phyloP scores from a whole-genome alignment of 768 basidiomycete genomes.

The Megacollybia marginata region DNA sequence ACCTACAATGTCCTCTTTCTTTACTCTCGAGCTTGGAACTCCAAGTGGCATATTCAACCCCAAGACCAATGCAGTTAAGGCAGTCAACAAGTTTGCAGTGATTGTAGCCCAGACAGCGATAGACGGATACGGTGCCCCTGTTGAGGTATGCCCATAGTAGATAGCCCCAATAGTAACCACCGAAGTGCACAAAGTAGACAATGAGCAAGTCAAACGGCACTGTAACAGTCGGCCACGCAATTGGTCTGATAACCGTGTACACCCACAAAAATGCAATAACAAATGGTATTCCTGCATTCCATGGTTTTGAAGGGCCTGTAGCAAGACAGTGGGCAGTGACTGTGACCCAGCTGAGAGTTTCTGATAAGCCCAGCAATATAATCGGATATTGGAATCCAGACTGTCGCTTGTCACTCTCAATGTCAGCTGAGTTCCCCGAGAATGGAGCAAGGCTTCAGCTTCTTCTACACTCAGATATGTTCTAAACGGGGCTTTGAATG shows the following conservation, averaged over 20 bases:
- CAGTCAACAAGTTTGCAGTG: slow-evolving; percentile 34
- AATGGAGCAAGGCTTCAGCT: slow-evolving; percentile 47
- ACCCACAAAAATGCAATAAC: slow-evolving; percentile 55
- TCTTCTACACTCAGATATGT: slow-evolving; percentile 22
- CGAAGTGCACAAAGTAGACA: slow-evolving; percentile 46
- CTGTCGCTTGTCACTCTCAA: slow-evolving; percentile 29
- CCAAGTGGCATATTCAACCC: slow-evolving; percentile 58
- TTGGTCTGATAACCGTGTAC: slow-evolving; percentile 52
- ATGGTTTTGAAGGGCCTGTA: slow-evolving; percentile 19
- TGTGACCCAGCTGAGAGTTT: slow-evolving; percentile 54
- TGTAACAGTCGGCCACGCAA: slow-evolving; percentile 46
- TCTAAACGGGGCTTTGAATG: slow-evolving; percentile 6
- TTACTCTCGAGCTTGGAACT: slow-evolving; percentile 46
- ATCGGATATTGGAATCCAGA: slow-evolving; percentile 22
- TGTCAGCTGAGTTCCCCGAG: slow-evolving; percentile 11
- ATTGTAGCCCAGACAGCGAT: slow-evolving; percentile 18
- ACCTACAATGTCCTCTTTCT: slow-evolving; percentile 56
- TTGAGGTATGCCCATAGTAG: slow-evolving; percentile 41
- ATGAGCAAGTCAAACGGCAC: slow-evolving; percentile 57
- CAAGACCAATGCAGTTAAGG: slow-evolving; percentile 35
- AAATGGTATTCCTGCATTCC: slow-evolving; percentile 29
- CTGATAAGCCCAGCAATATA: slow-evolving; percentile 44
- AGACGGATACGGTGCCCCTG: slow-evolving; percentile 34
- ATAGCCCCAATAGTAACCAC: slow-evolving; percentile 45
- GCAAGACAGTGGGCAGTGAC: slow-evolving; percentile 45